Evolutionary conservation across 495 filamentous ascomycete species (phyloP).

Genomic region (Podospora pseudopauciseta): DNA sequence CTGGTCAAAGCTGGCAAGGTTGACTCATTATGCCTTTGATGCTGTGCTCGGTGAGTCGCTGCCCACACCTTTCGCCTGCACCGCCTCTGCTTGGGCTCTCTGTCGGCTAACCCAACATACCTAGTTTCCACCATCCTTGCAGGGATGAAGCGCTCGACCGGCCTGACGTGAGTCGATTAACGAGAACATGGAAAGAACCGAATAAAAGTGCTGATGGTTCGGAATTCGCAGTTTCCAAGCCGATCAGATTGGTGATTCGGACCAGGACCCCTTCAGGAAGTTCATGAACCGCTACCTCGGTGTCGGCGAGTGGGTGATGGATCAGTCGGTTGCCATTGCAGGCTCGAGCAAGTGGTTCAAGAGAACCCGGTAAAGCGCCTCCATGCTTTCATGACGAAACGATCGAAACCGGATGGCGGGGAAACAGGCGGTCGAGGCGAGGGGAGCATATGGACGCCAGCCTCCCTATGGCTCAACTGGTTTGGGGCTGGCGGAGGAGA

Average conservation of each 20-base stretch:
- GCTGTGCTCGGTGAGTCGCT: slow-evolving; percentile 74
- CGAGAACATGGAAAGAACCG: not conserved
- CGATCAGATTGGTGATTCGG: slow-evolving; percentile 75
- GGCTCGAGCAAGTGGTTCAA: slow-evolving; percentile 87
- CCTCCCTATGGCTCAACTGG: not conserved
- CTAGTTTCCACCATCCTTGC: slow-evolving; percentile 92
- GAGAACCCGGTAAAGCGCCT: slow-evolving; percentile 62
- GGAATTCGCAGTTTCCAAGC: slow-evolving; percentile 80
- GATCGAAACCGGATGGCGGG: not conserved
- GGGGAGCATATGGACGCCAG: not conserved
- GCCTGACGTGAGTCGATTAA: slow-evolving; percentile 74
- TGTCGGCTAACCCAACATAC: slow-evolving; percentile 25
- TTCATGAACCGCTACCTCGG: slow-evolving; percentile 95
- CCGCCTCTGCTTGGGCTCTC: slow-evolving; percentile 3
- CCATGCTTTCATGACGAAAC: not conserved
- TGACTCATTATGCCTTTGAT: slow-evolving; percentile 95
- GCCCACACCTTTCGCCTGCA: not conserved
- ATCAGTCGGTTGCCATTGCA: slow-evolving; percentile 88
- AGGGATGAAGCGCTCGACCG: slow-evolving; percentile 92
- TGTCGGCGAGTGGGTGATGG: slow-evolving; percentile 97
- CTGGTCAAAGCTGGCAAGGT: slow-evolving; percentile 76
- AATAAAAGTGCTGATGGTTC: slow-evolving; percentile 23
- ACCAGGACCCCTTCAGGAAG: slow-evolving; percentile 76
- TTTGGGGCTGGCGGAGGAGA: not conserved
- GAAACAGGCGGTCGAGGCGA: not conserved